phyloP scores from a whole-genome alignment of 169 alveolate species.

The Theileria sp. region DNA sequence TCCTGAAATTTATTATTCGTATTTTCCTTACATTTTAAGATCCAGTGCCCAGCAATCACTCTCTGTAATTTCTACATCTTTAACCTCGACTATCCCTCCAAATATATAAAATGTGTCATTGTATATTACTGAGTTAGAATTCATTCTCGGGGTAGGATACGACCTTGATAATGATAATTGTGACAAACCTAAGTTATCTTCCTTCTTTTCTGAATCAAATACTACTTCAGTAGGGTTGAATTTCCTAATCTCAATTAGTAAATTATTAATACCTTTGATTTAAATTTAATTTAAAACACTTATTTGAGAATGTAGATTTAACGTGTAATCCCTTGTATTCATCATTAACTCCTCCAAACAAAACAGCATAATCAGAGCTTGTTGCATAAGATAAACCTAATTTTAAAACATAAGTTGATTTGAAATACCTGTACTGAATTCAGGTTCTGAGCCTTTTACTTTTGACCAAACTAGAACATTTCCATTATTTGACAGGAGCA shows the following conservation, averaged over 20 bases:
- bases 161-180: conserved; percentile 18
- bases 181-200: not conserved
- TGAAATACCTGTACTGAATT: conserved; percentile 69
- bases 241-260: not conserved
- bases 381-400: conserved; percentile 72
- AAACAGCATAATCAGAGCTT: conserved; percentile 57
- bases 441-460: conserved; percentile 65
- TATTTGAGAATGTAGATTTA: conserved; percentile 55
- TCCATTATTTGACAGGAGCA: conserved; percentile 55
- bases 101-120: conserved; percentile 56
- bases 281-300: conserved; percentile 54
- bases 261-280: conserved; percentile 57
- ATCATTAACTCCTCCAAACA: conserved; percentile 88
- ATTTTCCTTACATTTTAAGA: conserved; percentile 18
- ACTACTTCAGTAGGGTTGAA: not conserved
- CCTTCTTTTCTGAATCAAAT: conserved; percentile 10
- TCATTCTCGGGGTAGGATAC: conserved; percentile 46
- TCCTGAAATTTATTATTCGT: conserved; percentile 16
- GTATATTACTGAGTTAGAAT: conserved; percentile 39
- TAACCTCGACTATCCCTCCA: conserved; percentile 54
- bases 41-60: conserved; percentile 57
- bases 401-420: not conserved
- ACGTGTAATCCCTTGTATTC: conserved; percentile 70
- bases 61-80: conserved; percentile 52
- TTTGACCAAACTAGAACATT: conserved; percentile 65